phyloP scores from a whole-genome alignment of 139 green algal species.

The Chlamydomonas asymmetrica region DNA sequence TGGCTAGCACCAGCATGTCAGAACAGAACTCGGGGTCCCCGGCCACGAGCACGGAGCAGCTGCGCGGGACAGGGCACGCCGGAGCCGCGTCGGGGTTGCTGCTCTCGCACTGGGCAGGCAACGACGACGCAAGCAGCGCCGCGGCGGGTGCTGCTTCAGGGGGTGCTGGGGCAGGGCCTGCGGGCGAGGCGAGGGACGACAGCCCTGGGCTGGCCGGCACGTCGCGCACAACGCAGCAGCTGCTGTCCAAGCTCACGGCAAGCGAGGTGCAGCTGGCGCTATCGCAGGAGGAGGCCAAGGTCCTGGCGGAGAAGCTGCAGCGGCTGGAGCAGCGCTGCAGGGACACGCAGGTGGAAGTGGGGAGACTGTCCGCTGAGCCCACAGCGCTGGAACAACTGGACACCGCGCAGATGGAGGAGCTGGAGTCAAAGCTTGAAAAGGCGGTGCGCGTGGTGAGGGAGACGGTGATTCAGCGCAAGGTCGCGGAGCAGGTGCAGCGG shows the following conservation, averaged over 20 bases:
- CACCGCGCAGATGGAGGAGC: constrained; percentile 17
- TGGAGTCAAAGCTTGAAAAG: constrained; percentile 42
- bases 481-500: constrained; percentile 37
- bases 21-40: too few relatives aligned
- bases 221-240: too few relatives aligned
- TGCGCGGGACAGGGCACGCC: too few relatives aligned
- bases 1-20: too few relatives aligned
- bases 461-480: constrained; percentile 38
- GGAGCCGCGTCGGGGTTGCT: too few relatives aligned
- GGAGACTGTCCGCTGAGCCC: neutral
- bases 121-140: too few relatives aligned
- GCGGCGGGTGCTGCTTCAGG: too few relatives aligned
- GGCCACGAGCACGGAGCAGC: too few relatives aligned
- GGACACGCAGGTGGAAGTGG: constrained; percentile 22
- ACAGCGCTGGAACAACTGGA: constrained; percentile 17
- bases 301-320: constrained; percentile 15
- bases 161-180: too few relatives aligned
- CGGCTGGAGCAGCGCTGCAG: constrained; percentile 25
- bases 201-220: too few relatives aligned
- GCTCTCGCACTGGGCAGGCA: too few relatives aligned
- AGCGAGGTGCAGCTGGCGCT: constrained; percentile 1
- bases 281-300: constrained; percentile 4
- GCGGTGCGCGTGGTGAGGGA: constrained; percentile 29
- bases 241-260: constrained; percentile 26
- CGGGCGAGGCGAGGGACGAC: too few relatives aligned